Base-by-base conservation (phyloP, 2,329 filamentous ascomycete species). In the Cladorrhinum sp. region DNA sequence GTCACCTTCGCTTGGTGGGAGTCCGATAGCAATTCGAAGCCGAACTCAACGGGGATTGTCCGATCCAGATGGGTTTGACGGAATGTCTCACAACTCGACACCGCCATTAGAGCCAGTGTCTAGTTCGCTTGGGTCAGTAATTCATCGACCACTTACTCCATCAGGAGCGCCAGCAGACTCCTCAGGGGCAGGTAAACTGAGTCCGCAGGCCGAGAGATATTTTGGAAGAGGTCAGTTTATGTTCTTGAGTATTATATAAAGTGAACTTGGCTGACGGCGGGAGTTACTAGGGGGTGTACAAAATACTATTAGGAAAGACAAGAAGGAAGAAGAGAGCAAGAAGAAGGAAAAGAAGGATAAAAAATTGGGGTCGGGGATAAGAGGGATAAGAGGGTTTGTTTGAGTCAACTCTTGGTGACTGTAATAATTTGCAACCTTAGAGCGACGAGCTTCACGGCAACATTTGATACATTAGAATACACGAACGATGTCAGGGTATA, bases 241-340 rank as follows among this genome's bases (percentile, higher is more conserved):
- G 27, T 49, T 32, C 41, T 65, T 59, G 59, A 41, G 24, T 27
- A 49, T 25, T 23, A 10, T 13, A 55, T 32, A 9, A 36, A 32
- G 67, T 73, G 65, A 51, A 53, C 16, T 36, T 29, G 59, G 52
- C 65, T 60, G 50, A 64, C 65, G 80, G 16, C 12, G 3, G 4
- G 77, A 77, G 65, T 79, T 79, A 50, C 38, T 25, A 79, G 81
- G 80, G 18, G 78, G 79, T 22, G 73, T 80, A 8, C 79, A 81
- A 64, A 82, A 79, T 66, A 69, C 76, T 27, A 69, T 76, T 1
- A 77, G 77, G 2, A 79, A 82, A 65, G 79, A 84, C 1, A 76
- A 75, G 32, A 80, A 79, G 64, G 73, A 73, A 58, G 76, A 77
- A 62, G 79, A 79, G 59, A 73, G 77, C 16, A 78, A 77, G 67